Evolutionary conservation across 768 basidiomycete genomes (phyloP), one percentile per base, ranked within the genome.

Genomic region (Amanita exitialis): DNA sequence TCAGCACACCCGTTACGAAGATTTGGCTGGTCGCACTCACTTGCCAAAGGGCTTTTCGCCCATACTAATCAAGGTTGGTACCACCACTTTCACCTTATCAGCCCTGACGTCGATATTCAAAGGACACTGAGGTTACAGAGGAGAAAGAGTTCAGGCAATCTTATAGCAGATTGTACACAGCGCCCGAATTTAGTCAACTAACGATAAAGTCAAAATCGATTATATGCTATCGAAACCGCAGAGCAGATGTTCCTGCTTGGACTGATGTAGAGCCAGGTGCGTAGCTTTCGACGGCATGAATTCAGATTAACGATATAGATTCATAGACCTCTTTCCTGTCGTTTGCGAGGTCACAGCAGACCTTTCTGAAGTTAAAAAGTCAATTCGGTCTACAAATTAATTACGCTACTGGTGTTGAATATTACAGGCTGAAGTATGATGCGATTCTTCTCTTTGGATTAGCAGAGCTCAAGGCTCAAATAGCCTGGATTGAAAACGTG

Each of bases 401-500:
- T 44, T 15, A 25, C 27, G 13, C 39, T 21, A 54, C 7, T 60
- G 52, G 47, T 7, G 44, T 25, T 3, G 34, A 49, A 16, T 65
- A 63, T 52, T 67, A 63, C 36, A 21, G 42, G 23, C 3, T 62
- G 23, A 52, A 61, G 6, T 76, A 67, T 47, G 66, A 69, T 10
- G 58, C 77, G 20, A 62, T 75, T 28, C 55, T 77, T 44, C 64
- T 62, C 44, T 71, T 74, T 36, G 76, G 76, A 0, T 42, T 68
- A 36, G 73, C 75, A 0, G 75, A 77, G 44, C 44, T 76, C n/a
- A 68, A 73, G 49, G 74, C 74, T 0, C 70, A 73, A 37, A 65
- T 75, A 15, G 58, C 63, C 3, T 77, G 76, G 76, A 61, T 54
- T 39, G 73, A 76, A 46, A 55, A 67, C 42, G 69, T 72, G 48